Evolutionary conservation across 805 yeast species (phyloP).

Genomic region (Zygotorulaspora chibaensis): DNA sequence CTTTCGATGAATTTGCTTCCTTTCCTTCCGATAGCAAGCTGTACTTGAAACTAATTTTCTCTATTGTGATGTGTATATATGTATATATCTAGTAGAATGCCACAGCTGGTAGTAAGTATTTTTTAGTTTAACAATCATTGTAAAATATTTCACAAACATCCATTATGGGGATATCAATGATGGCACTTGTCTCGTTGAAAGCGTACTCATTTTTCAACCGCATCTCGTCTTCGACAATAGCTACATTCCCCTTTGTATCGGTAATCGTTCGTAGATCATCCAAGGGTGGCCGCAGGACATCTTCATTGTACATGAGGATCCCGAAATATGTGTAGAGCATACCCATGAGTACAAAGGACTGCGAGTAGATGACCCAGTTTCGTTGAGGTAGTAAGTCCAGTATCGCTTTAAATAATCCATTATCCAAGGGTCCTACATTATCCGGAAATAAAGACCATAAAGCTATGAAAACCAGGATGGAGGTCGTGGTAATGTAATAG

Average conservation of each 20-base stretch:
- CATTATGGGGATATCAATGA: constrained; percentile 76
- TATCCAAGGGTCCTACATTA: constrained; percentile 4
- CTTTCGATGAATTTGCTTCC: not conserved
- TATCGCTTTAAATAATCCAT: constrained; percentile 36
- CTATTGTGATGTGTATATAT: too few relatives aligned
- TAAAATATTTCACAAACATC: constrained; percentile 66
- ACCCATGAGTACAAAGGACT: constrained; percentile 62
- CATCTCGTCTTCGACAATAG: constrained; percentile 19
- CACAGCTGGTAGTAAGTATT: constrained; percentile 1
- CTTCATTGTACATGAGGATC: constrained; percentile 69
- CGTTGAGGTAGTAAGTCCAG: constrained; percentile 76
- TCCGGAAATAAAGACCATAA: constrained; percentile 73
- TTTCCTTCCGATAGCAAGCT: too few relatives aligned
- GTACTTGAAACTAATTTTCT: too few relatives aligned
- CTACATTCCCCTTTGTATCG: constrained; percentile 54
- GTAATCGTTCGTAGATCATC: constrained; percentile 59
- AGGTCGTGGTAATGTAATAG: constrained; percentile 61
- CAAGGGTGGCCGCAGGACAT: constrained; percentile 57
- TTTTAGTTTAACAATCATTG: constrained; percentile 13
- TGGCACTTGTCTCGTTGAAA: constrained; percentile 69
- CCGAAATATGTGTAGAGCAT: constrained; percentile 73
- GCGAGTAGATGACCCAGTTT: constrained; percentile 85
- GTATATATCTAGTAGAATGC: too few relatives aligned
- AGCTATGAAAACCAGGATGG: constrained; percentile 52
- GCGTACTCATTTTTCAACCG: constrained; percentile 37